These are phyloP conservation scores for Cercospora sesami DNA, from an alignment of 2,329 filamentous ascomycete genomes.

Conservation along the genomic window DNA sequence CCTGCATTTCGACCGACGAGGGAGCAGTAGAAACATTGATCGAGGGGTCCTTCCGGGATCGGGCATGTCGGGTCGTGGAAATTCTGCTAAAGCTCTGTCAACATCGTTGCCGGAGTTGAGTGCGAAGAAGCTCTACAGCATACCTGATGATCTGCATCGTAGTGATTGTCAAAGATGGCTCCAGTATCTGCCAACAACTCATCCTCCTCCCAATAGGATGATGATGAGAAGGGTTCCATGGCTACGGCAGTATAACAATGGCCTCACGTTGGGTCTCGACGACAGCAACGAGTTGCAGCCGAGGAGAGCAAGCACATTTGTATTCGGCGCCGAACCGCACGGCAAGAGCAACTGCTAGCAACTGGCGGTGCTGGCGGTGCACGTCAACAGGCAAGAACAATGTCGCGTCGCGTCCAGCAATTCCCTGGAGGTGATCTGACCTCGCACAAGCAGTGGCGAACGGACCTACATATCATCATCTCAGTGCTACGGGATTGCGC, in stretches of 20 bases:
- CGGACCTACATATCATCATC: background rate
- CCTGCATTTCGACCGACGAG: background rate
- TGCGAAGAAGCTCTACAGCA: background rate
- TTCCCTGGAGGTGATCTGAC: background rate
- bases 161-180: background rate
- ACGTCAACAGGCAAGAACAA: background rate
- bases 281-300: background rate
- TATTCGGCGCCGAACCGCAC: slow-evolving; percentile 5
- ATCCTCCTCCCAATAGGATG: background rate
- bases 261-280: background rate
- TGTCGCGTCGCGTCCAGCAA: background rate
- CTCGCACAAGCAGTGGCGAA: background rate
- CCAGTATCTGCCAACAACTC: slow-evolving; percentile 7
- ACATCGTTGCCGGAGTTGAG: background rate
- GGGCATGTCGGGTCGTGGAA: background rate
- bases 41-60: background rate
- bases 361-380: slow-evolving; percentile 3
- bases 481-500: background rate
- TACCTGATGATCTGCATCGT: background rate
- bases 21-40: background rate
- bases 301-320: slow-evolving; percentile 6
- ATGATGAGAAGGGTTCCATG: background rate
- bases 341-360: background rate
- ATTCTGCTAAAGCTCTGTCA: background rate
- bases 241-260: background rate